Percentiles rank a stretch among this genome's conserved stretches.
Conservation (phyloP, 148 eudicot species). For the Oxyria digyna region DNA sequence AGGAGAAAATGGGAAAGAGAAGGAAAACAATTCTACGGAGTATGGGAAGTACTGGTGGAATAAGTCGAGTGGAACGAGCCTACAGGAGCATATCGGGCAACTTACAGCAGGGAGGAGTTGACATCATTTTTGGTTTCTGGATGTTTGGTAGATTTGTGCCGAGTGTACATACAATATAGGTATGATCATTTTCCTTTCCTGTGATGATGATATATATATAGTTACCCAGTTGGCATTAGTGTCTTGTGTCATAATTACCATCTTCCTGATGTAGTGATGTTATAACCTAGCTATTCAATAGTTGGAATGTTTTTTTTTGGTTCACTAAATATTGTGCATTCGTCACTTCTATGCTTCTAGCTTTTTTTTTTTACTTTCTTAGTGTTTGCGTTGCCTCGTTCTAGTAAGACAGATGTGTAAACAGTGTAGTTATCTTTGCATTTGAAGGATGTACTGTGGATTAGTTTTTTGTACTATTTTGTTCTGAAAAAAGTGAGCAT, state of each 20-base stretch:
- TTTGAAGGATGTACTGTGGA: neutral
- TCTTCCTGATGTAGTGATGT: neutral
- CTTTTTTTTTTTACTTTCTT: too few species aligned
- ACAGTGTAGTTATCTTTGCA: neutral
- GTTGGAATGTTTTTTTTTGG: neutral
- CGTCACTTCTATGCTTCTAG: too few species aligned
- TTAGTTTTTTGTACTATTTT: too few species aligned
- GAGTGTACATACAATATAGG: conserved; percentile 5
- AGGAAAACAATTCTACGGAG: conserved; percentile 35
- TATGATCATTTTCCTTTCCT: neutral
- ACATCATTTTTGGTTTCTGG: neutral
- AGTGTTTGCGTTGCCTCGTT: too few species aligned
- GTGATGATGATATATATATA: neutral
- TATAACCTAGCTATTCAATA: neutral
- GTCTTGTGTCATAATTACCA: neutral
- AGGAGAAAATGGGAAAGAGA: conserved; percentile 23
- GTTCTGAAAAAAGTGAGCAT: too few species aligned
- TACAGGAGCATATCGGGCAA: conserved; percentile 61
- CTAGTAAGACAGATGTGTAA: too few species aligned
- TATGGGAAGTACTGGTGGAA: conserved; percentile 41
- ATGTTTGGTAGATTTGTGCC: neutral
- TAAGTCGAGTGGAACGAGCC: conserved; percentile 21
- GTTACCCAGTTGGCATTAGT: neutral
- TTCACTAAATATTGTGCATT: neutral
- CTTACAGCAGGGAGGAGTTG: conserved; percentile 70